phyloP scores from a whole-genome alignment of 768 basidiomycete genomes.

The Lactarius deliciosus region DNA sequence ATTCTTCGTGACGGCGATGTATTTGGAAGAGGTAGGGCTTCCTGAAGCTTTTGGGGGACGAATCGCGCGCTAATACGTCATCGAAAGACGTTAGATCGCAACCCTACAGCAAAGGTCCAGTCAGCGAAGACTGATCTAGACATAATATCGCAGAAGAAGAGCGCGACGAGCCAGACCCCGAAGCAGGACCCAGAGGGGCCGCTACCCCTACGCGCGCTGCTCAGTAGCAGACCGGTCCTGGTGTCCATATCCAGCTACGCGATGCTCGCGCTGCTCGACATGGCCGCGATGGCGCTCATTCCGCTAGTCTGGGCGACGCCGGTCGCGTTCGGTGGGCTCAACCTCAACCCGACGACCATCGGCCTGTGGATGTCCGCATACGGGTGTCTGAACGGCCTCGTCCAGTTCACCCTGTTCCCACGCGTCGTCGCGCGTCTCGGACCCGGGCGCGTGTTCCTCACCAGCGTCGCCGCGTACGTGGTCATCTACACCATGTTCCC shows the following conservation, averaged over 20 bases:
- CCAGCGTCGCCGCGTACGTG: slow-evolving; percentile 33
- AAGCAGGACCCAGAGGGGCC: slow-evolving; percentile 5
- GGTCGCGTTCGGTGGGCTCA: slow-evolving; percentile 42
- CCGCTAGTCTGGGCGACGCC: slow-evolving; percentile 51
- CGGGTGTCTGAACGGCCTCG: slow-evolving; percentile 36
- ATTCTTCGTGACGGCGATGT: slow-evolving; percentile 15
- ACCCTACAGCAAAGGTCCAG: neutral
- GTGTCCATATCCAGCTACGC: slow-evolving; percentile 11
- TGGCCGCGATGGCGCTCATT: slow-evolving; percentile 12
- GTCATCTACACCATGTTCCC: slow-evolving; percentile 35
- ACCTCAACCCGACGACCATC: slow-evolving; percentile 40
- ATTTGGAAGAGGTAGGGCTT: slow-evolving; percentile 20
- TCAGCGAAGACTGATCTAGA: neutral
- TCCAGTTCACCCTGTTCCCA: slow-evolving; percentile 33
- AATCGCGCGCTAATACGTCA: neutral
- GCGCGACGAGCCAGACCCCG: neutral
- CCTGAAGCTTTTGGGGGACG: neutral
- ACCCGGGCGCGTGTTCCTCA: slow-evolving; percentile 32
- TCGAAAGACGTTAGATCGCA: slow-evolving; percentile 6
- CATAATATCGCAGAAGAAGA: slow-evolving; percentile 1
- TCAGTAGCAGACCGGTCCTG: slow-evolving; percentile 11
- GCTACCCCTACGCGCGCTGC: slow-evolving; percentile 9
- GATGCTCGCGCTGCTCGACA: slow-evolving; percentile 13
- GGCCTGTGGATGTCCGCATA: slow-evolving; percentile 38
- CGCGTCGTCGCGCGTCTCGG: too few species aligned